Conservation (phyloP, 805 yeast genomes). For the Tanozyma kutaoensis region DNA sequence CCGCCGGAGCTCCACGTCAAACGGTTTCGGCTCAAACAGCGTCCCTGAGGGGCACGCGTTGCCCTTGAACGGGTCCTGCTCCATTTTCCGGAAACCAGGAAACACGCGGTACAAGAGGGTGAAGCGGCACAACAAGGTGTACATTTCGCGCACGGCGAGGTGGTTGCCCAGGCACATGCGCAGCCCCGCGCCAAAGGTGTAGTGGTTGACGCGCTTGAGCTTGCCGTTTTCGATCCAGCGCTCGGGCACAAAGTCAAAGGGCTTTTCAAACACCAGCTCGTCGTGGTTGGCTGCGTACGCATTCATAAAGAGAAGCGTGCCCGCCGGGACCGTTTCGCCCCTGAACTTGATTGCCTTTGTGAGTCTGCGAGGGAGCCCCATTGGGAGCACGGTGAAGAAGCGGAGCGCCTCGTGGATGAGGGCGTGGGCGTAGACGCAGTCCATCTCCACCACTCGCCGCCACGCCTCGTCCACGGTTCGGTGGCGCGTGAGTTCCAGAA, state of each 20-base stretch:
- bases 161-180: conserved; percentile 62
- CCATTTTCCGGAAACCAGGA: conserved; percentile 18
- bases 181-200: conserved; percentile 56
- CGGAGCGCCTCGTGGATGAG: conserved; percentile 51
- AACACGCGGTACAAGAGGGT: conserved; percentile 25
- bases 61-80: conserved; percentile 34
- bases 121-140: conserved; percentile 39
- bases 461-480: conserved; percentile 10
- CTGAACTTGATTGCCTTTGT: conserved; percentile 19
- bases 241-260: conserved; percentile 37
- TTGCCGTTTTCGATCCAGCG: conserved; percentile 27
- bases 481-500: conserved; percentile 4
- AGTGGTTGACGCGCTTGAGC: neutral
- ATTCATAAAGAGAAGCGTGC: conserved; percentile 50
- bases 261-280: conserved; percentile 21
- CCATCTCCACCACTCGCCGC: conserved; percentile 12
- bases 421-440: conserved; percentile 41
- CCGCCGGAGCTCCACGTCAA: conserved; percentile 9
- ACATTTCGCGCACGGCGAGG: conserved; percentile 54
- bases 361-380: conserved; percentile 50
- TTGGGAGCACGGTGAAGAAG: conserved; percentile 51
- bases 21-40: conserved; percentile 46
- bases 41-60: conserved; percentile 44
- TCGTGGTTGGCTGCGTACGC: conserved; percentile 65
- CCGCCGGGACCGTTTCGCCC: conserved; percentile 33